These are phyloP conservation scores for Stephania yunnanensis DNA, from an alignment of 164 flowering plant species.

Conservation along the genomic window DNA sequence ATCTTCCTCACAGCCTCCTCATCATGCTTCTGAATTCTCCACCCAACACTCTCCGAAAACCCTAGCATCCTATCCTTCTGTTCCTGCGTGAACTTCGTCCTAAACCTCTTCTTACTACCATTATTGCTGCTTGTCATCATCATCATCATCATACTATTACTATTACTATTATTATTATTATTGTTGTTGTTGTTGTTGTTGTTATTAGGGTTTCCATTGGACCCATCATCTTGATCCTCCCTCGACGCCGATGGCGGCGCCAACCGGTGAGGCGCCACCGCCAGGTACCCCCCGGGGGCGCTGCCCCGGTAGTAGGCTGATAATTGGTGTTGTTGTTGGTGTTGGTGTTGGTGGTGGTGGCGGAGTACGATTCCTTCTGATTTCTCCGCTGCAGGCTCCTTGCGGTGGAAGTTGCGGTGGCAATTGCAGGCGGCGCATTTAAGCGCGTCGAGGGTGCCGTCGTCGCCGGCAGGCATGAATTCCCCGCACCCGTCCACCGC, in stretches of 20 bases:
- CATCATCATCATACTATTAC: no score
- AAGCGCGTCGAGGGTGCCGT: conserved; percentile 7
- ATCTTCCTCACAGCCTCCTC: conserved; percentile 4
- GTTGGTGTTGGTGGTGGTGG: neutral
- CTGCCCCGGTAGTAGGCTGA: neutral
- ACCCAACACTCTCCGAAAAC: conserved; percentile 12
- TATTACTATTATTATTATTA: no score
- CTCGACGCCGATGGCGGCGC: neutral
- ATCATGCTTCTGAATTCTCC: conserved; percentile 15
- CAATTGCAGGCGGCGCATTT: conserved; percentile 14
- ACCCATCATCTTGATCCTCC: conserved; percentile 7
- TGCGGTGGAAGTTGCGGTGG: conserved; percentile 12
- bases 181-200: no score
- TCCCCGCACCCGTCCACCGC: conserved; percentile 14
- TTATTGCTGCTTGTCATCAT: no score
- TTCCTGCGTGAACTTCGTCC: conserved; percentile 10
- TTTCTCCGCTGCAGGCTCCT: neutral
- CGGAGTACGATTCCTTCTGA: neutral
- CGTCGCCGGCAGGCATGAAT: conserved; percentile 8
- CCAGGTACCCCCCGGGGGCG: neutral
- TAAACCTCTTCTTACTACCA: conserved; percentile 10
- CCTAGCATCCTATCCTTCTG: conserved; percentile 14
- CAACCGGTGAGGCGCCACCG: neutral
- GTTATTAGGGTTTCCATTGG: neutral
- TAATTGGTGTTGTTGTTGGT: neutral